Evolutionary conservation across 345 rosid genomes (phyloP).

Genomic region (Rhodamnia rubescens): DNA sequence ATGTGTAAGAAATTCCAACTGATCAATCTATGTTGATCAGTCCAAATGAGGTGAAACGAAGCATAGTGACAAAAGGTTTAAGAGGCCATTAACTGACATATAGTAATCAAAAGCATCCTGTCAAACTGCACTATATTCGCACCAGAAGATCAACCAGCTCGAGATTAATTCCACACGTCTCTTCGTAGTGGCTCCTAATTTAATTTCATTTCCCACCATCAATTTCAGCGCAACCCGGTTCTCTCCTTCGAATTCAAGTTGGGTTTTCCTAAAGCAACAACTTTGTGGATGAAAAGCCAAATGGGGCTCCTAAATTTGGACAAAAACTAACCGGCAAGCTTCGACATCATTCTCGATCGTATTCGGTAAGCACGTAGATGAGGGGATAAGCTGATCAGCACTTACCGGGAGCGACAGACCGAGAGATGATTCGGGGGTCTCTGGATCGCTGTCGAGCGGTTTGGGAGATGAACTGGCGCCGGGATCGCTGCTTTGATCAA

Average conservation of each 20-base stretch:
- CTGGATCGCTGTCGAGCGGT: background rate
- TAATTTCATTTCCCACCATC: background rate
- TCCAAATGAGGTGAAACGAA: background rate
- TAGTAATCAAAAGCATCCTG: background rate
- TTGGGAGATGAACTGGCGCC: conserved; percentile 4
- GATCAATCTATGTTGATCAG: background rate
- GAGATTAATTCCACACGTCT: background rate
- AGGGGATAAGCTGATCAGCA: background rate
- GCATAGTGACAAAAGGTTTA: background rate
- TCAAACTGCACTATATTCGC: background rate
- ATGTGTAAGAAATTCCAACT: background rate
- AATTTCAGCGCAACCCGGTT: background rate
- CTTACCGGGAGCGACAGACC: background rate
- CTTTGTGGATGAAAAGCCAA: background rate
- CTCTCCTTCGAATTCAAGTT: background rate
- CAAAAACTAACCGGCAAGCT: background rate
- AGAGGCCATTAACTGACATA: background rate
- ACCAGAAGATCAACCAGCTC: background rate
- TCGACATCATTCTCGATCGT: background rate
- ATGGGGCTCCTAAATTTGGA: background rate
- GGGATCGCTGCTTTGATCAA: conserved; percentile 16
- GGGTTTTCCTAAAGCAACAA: background rate
- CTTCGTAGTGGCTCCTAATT: background rate
- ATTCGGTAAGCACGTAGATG: background rate
- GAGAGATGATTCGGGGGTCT: background rate